Percentiles rank a stretch among this genome's conserved stretches.
Evolutionary conservation across 148 eudicot genomes (phyloP).

Genomic region (Silene latifolia): DNA sequence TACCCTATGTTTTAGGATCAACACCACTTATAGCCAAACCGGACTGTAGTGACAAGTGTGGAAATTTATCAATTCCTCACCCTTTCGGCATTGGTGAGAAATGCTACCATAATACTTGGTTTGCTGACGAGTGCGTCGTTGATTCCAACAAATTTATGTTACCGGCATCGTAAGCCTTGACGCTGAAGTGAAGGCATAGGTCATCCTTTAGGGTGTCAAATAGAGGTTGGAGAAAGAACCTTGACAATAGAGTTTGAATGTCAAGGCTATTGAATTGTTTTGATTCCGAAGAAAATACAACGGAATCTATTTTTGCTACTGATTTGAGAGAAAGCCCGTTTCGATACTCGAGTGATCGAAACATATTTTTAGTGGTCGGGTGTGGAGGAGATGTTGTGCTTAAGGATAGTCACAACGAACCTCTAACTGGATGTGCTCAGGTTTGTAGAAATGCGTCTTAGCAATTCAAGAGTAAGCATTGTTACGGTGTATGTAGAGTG

Average conservation of each 20-base stretch:
- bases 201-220: neutral
- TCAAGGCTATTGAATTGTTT: neutral
- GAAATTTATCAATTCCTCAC: neutral
- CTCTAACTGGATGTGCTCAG: neutral
- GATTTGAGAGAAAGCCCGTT: neutral
- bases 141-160: neutral
- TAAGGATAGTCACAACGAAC: neutral
- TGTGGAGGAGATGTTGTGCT: neutral
- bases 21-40: too few relatives aligned
- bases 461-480: neutral
- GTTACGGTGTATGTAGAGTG: neutral
- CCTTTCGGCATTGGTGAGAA: slow-evolving; percentile 10
- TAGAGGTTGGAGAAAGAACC: neutral
- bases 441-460: neutral
- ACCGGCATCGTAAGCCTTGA: neutral
- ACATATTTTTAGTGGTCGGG: neutral
- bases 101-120: slow-evolving; percentile 4
- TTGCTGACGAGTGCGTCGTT: neutral
- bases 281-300: neutral
- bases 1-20: too few relatives aligned
- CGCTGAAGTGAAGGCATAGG: neutral
- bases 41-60: neutral
- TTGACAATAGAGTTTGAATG: neutral
- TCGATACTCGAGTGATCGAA: neutral
- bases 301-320: neutral